Conservation (phyloP, 2,329 filamentous ascomycete genomes). For the Verticillium longisporum region DNA sequence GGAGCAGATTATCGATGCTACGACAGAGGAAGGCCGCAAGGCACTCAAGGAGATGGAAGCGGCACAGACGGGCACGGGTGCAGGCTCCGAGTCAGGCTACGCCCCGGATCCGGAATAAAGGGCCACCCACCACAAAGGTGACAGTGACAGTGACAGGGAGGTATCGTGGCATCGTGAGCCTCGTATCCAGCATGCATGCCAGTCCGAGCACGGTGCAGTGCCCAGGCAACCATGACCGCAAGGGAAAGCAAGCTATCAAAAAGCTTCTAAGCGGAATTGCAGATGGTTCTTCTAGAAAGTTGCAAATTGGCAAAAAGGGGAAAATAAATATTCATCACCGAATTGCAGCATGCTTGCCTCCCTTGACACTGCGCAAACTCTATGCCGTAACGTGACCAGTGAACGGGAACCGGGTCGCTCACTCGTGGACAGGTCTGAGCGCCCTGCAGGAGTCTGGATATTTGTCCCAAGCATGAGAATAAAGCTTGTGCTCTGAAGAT, state of each 20-base stretch:
- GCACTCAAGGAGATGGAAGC: conserved; percentile 70
- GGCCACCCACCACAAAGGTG: neutral
- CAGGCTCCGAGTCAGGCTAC: conserved; percentile 21
- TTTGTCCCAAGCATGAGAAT: neutral
- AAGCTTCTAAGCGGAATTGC: neutral
- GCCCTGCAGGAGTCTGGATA: neutral
- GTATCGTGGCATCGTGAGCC: neutral
- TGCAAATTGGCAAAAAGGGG: neutral
- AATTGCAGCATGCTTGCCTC: neutral
- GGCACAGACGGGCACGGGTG: conserved; percentile 12
- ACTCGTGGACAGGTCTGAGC: neutral
- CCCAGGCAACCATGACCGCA: too few species aligned
- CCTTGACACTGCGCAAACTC: too few species aligned
- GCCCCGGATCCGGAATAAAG: conserved; percentile 33
- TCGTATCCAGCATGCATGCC: neutral
- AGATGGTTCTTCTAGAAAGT: too few species aligned
- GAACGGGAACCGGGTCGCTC: neutral
- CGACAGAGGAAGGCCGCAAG: conserved; percentile 76
- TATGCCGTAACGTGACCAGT: neutral
- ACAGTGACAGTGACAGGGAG: neutral
- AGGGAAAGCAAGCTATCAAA: too few species aligned
- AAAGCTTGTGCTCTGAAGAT: neutral
- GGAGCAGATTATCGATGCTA: conserved; percentile 91
- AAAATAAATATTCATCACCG: neutral
- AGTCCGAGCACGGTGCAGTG: too few species aligned